Evolutionary conservation across 1,284 basidiomycete species (phyloP), one percentile per base, ranked within the genome.

Genomic region (Trichosporon sp.): DNA sequence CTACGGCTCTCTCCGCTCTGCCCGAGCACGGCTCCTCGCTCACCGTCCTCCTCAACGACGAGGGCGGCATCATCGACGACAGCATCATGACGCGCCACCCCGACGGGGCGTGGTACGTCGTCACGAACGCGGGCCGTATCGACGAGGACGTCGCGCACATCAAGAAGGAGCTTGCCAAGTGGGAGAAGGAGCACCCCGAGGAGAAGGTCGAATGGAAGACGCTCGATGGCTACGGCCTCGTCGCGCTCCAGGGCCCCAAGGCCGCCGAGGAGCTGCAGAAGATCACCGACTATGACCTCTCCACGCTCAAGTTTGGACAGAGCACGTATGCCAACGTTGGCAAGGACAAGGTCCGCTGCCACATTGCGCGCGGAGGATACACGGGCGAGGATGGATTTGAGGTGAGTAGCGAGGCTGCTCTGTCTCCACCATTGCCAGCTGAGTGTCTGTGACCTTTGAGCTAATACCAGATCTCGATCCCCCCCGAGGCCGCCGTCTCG

Each of bases 321-420:
- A 90, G 91, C 21, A 90, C 91, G 0, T 93, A 90, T 77, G 88
- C 93, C 19, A 88, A 90, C 0, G 87, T 97, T 73, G 80, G 75
- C 89, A 70, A 76, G 75, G 75, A 78, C 40, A 77, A 90, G 1
- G 90, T 93, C 75, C 90, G 91, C 76, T 87, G 94, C 71, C 97
- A 98, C 81, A 90, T 99, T 43, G 93, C 95, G 8, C 90, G 96
- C n/a, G 94, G 94, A 26, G 96, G 97, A 3, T 99, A 99, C 85
- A 99, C 97, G 0, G 96, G 97, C 40, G 97, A 99, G 85, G 96
- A 99, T 82, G 97, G 96, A 0, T 98, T 99, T 76, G 96, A 99
- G 87, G 92, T 91, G 51, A 74, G 86, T 19, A 3, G n/a, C n/a
- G n/a, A n/a, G n/a, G n/a, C n/a, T n/a, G n/a, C n/a, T n/a, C n/a